phyloP scores from a whole-genome alignment of 805 yeast species.

The Zygotorulaspora danielsina region DNA sequence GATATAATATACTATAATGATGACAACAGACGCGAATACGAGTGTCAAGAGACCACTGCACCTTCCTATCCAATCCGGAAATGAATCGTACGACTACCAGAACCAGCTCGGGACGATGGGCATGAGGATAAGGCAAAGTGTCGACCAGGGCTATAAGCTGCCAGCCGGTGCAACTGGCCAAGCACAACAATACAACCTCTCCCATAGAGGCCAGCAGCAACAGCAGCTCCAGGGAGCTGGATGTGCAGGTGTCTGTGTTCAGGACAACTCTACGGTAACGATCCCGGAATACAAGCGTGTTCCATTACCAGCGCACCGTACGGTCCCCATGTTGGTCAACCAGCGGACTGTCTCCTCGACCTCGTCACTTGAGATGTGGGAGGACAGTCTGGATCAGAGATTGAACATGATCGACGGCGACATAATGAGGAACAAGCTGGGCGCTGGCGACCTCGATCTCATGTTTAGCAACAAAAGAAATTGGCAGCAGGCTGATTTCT shows the following conservation, averaged over 20 bases:
- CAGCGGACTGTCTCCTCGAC: slow-evolving; percentile 34
- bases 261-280: slow-evolving; percentile 24
- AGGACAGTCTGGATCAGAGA: slow-evolving; percentile 36
- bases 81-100: slow-evolving; percentile 29
- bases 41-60: slow-evolving; percentile 36
- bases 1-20: no score
- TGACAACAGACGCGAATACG: slow-evolving; percentile 1
- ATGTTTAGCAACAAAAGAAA: slow-evolving; percentile 17
- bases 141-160: slow-evolving; percentile 52
- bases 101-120: slow-evolving; percentile 52
- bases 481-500: slow-evolving; percentile 19
- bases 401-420: slow-evolving; percentile 34
- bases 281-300: slow-evolving; percentile 36
- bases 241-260: slow-evolving; percentile 19
- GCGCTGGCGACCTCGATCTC: slow-evolving; percentile 19
- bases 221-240: slow-evolving; percentile 13
- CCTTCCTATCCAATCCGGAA: slow-evolving; percentile 23
- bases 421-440: slow-evolving; percentile 25
- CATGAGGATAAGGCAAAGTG: slow-evolving; percentile 66
- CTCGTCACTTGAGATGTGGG: slow-evolving; percentile 41
- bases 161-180: slow-evolving; percentile 6
- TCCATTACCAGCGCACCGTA: slow-evolving; percentile 34
- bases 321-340: slow-evolving; percentile 35
- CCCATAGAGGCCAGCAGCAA: no score
- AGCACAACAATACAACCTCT: no score